Evolutionary conservation across 148 eudicot genomes (phyloP).

Genomic region (Persicaria maculosa): DNA sequence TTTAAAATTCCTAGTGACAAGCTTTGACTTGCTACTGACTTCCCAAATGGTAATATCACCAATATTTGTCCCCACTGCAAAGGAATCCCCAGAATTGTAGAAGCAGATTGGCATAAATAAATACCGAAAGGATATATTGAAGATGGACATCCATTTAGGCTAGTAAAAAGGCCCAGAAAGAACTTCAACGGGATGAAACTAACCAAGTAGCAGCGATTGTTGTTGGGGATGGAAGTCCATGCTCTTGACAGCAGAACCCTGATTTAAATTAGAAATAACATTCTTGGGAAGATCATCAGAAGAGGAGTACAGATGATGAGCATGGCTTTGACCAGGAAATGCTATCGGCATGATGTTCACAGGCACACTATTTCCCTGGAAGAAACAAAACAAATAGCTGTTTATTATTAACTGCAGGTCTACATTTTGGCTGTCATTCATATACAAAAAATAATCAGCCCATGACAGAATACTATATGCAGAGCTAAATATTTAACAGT

Average conservation of each 20-base stretch:
- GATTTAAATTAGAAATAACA: conserved; percentile 41
- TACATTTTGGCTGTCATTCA: neutral
- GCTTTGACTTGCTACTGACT: conserved; percentile 33
- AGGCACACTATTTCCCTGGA: conserved; percentile 38
- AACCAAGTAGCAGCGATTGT: conserved; percentile 56
- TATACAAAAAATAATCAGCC: neutral
- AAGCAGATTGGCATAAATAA: neutral
- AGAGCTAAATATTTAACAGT: neutral
- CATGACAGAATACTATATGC: neutral
- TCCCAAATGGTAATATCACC: conserved; percentile 70
- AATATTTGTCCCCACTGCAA: conserved; percentile 58
- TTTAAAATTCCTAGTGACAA: conserved; percentile 37
- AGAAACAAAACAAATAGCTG: conserved; percentile 6
- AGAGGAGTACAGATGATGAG: conserved; percentile 22
- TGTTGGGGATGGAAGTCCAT: conserved; percentile 70
- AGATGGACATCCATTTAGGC: neutral
- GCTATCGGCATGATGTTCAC: conserved; percentile 34
- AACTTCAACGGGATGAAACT: neutral
- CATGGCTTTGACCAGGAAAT: conserved; percentile 33
- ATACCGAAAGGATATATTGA: neutral
- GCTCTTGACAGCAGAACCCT: conserved; percentile 57
- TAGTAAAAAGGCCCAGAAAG: neutral
- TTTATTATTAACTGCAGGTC: neutral
- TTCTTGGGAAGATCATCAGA: conserved; percentile 54
- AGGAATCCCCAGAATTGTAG: neutral